A percentile compares a stretch with the other conserved stretches of the same genome.
Evolutionary conservation across 192 early-diverging fungal species (phyloP).

Genomic region (Podila verticillata): DNA sequence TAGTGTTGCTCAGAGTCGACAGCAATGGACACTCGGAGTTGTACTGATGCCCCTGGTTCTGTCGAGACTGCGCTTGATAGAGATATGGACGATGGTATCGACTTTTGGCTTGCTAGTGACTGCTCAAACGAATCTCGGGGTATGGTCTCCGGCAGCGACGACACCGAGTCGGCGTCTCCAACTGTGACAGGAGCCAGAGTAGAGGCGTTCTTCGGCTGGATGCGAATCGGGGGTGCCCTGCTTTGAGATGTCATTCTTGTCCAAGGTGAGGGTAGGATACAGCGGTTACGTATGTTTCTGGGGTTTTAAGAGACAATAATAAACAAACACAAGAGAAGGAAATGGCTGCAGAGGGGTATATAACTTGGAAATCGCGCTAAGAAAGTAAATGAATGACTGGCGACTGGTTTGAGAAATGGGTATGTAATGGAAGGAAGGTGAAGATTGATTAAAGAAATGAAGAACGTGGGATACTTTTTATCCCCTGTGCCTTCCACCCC

Average conservation of each 20-base stretch:
- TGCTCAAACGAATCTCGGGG: not conserved
- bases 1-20: slow-evolving; percentile 33
- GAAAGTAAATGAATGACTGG: too few relatives aligned
- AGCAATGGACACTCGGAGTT: slow-evolving; percentile 33
- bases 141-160: not conserved
- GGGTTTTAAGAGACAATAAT: too few relatives aligned
- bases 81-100: not conserved
- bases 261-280: not conserved
- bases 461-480: too few relatives aligned
- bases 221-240: not conserved
- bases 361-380: too few relatives aligned
- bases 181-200: slow-evolving; percentile 23
- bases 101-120: not conserved
- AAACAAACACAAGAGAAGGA: too few relatives aligned
- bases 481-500: too few relatives aligned
- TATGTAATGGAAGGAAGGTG: too few relatives aligned
- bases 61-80: too few relatives aligned
- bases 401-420: too few relatives aligned
- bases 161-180: not conserved
- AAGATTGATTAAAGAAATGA: too few relatives aligned
- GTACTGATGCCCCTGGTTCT: slow-evolving; percentile 4
- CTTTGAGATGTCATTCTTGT: slow-evolving; percentile 9
- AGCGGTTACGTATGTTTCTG: not conserved
- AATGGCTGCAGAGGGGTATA: too few relatives aligned
- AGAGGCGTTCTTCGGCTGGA: slow-evolving; percentile 17